Percentiles rank a stretch among this genome's conserved stretches.
Evolutionary conservation across 129 eudicot species (phyloP).

Genomic region (Erigeron canadensis): DNA sequence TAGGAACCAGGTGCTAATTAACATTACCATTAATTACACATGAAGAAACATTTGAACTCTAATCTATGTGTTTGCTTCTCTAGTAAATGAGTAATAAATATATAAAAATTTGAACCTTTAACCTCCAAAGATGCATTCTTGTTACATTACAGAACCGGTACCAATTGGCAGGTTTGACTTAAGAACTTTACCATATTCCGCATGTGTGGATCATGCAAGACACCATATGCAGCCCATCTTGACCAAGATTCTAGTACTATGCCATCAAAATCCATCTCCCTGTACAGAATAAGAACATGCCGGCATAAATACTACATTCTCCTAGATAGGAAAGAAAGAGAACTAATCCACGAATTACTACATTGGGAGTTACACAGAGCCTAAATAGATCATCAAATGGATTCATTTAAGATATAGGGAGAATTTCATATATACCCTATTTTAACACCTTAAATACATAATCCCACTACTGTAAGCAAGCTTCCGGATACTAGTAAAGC

Average conservation of each 20-base stretch:
- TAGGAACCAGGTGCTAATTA: too few relatives aligned
- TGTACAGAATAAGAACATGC: conserved; percentile 26
- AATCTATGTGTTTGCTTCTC: background rate
- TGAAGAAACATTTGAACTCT: background rate
- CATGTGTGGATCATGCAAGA: conserved; percentile 74
- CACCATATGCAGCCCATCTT: conserved; percentile 93
- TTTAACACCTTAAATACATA: too few relatives aligned
- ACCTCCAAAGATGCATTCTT: conserved; percentile 10
- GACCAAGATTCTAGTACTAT: conserved; percentile 98
- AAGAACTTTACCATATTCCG: conserved; percentile 58
- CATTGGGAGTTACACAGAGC: conserved; percentile 1
- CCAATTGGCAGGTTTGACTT: background rate
- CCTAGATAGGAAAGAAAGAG: background rate
- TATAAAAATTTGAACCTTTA: background rate
- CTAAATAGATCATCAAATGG: too few relatives aligned
- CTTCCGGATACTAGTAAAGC: too few relatives aligned
- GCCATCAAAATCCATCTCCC: conserved; percentile 95
- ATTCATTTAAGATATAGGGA: too few relatives aligned
- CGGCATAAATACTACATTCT: conserved; percentile 13
- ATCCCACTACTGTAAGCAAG: too few relatives aligned
- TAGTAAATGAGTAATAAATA: conserved; percentile 9
- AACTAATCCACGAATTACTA: too few relatives aligned
- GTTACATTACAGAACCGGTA: conserved; percentile 8
- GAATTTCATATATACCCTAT: too few relatives aligned
- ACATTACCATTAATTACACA: background rate